phyloP scores from a whole-genome alignment of 495 filamentous ascomycete genomes.

The Aspergillus coremiiformis region DNA sequence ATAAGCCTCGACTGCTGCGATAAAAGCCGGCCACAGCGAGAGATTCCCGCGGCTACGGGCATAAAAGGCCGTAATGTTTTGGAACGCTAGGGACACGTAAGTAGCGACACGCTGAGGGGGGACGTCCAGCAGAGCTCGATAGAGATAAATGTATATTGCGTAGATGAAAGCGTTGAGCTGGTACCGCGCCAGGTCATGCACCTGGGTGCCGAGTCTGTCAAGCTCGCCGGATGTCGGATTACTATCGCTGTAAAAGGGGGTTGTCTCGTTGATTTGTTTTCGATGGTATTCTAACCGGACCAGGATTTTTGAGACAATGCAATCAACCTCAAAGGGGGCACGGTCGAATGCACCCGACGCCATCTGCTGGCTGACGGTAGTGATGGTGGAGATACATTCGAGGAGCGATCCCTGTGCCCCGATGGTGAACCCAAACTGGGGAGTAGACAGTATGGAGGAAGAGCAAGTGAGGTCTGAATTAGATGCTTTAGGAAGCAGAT shows the following conservation, averaged over 20 bases:
- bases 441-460: conserved; percentile 4
- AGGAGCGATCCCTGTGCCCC: conserved; percentile 4
- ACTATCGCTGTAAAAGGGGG: background rate
- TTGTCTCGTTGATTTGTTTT: background rate
- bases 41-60: conserved; percentile 6
- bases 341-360: background rate
- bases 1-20: conserved; percentile 15
- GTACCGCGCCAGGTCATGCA: background rate
- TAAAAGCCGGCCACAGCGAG: conserved; percentile 17
- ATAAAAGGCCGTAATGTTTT: conserved; percentile 8
- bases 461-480: background rate
- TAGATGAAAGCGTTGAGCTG: conserved; percentile 13
- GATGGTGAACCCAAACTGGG: conserved; percentile 10
- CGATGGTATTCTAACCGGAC: background rate
- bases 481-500: background rate
- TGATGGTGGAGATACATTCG: conserved; percentile 9
- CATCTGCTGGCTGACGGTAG: conserved; percentile 2
- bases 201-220: background rate
- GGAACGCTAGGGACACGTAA: conserved; percentile 12
- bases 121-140: conserved; percentile 6
- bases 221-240: background rate
- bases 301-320: conserved; percentile 1
- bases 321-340: conserved; percentile 1
- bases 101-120: conserved; percentile 7
- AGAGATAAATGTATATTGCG: conserved; percentile 16